Percentiles rank a stretch among this genome's conserved stretches.
Conservation (phyloP, 1,284 basidiomycete genomes). For the Ganoderma sinense region DNA sequence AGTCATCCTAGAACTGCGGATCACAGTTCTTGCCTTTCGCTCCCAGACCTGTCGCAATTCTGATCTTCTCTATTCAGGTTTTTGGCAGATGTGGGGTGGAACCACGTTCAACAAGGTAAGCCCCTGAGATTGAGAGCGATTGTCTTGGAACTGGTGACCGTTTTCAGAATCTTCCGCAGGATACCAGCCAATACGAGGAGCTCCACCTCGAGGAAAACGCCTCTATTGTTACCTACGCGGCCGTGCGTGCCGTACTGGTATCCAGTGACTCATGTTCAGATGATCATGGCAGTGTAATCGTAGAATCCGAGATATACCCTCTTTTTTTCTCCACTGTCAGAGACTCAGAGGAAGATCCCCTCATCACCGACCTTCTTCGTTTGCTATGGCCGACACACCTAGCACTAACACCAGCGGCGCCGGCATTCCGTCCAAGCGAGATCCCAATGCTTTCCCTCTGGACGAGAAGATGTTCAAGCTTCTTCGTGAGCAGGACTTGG, state of each 20-base stretch:
- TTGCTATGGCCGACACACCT: background rate
- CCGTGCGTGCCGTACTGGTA: background rate
- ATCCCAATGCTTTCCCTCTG: background rate
- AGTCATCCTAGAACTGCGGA: background rate
- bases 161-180: background rate
- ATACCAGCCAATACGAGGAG: too few species aligned
- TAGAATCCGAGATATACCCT: background rate
- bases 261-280: background rate
- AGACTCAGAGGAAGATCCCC: background rate
- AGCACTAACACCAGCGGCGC: background rate
- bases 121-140: background rate
- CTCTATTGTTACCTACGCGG: background rate
- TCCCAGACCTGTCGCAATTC: background rate
- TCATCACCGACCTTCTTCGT: background rate
- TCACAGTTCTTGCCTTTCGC: background rate
- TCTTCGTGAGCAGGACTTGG: background rate
- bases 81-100: background rate
- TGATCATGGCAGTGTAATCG: background rate
- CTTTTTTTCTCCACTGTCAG: too few species aligned
- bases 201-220: background rate
- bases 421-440: background rate
- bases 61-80: background rate
- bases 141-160: background rate
- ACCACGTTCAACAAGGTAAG: background rate
- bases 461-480: constrained; percentile 2